These are phyloP conservation scores for Calocybe indica DNA, from an alignment of 768 basidiomycete species.

Conservation along the genomic window DNA sequence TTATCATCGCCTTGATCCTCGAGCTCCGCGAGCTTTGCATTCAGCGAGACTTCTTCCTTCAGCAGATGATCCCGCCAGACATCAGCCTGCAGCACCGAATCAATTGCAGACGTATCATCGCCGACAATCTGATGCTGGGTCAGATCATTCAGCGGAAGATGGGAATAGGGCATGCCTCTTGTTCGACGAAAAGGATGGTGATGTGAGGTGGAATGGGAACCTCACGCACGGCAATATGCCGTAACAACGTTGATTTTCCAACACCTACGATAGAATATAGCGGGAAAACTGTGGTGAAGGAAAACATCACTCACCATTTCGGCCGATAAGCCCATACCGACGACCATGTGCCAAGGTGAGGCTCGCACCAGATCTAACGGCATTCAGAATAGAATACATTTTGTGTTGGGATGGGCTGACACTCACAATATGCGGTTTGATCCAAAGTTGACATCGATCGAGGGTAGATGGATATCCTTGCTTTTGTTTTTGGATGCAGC, in stretches of 20 bases:
- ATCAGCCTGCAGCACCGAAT: conserved; percentile 98
- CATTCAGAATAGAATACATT: conserved; percentile 1
- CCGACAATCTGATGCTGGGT: conserved; percentile 63
- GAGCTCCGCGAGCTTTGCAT: conserved; percentile 63
- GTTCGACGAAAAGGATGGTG: conserved; percentile 96
- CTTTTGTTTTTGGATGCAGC: conserved; percentile 84
- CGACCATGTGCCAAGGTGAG: conserved; percentile 86
- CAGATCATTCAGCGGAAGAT: not conserved
- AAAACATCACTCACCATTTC: conserved; percentile 50
- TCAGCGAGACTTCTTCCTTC: conserved; percentile 76
- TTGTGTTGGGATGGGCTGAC: not conserved
- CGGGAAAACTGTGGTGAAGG: conserved; percentile 1
- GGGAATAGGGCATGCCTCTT: conserved; percentile 58
- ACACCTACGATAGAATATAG: conserved; percentile 46
- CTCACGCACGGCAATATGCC: conserved; percentile 93
- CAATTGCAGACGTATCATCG: conserved; percentile 87
- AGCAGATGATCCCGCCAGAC: conserved; percentile 95
- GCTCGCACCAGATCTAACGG: conserved; percentile 68
- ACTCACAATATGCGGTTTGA: conserved; percentile 87
- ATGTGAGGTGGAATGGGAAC: conserved; percentile 92
- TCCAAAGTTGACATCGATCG: conserved; percentile 94
- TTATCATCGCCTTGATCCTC: conserved; percentile 76
- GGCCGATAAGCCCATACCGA: conserved; percentile 88
- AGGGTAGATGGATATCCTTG: conserved; percentile 93
- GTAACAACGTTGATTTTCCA: conserved; percentile 93